phyloP scores from a whole-genome alignment of 805 yeast species.

The Nadsonia fulvescens region DNA sequence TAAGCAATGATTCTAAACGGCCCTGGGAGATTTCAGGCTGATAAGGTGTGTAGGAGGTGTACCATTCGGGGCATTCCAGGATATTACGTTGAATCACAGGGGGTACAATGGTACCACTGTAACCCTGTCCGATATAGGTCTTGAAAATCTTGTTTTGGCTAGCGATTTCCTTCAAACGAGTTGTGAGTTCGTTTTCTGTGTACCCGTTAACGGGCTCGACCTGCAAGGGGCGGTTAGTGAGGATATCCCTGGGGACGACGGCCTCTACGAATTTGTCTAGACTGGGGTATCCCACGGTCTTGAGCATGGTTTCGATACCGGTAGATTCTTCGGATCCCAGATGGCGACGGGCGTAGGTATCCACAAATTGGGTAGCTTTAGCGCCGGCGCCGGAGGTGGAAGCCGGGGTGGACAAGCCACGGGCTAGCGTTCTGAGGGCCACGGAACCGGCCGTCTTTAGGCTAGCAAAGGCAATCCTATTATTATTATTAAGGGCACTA shows the following conservation, averaged over 20 bases:
- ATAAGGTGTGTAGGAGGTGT: slow-evolving; percentile 95
- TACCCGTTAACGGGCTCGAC: slow-evolving; percentile 57
- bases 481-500: too few relatives aligned
- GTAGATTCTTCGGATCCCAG: slow-evolving; percentile 54
- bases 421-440: too few relatives aligned
- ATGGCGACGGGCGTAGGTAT: slow-evolving; percentile 81
- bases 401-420: too few relatives aligned
- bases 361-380: slow-evolving; percentile 27
- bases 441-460: too few relatives aligned
- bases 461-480: too few relatives aligned
- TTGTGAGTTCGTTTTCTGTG: slow-evolving; percentile 66
- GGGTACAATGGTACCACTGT: slow-evolving; percentile 77
- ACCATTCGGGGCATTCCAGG: slow-evolving; percentile 93
- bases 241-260: slow-evolving; percentile 63
- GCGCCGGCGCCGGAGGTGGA: too few relatives aligned
- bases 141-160: slow-evolving; percentile 52
- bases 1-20: slow-evolving; percentile 72
- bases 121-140: slow-evolving; percentile 85
- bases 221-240: slow-evolving; percentile 46
- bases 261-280: slow-evolving; percentile 50
- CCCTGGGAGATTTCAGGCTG: slow-evolving; percentile 98
- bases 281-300: slow-evolving; percentile 43
- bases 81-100: slow-evolving; percentile 86
- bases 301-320: slow-evolving; percentile 50
- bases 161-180: slow-evolving; percentile 51